Conservation (phyloP, 2,329 filamentous ascomycete genomes). For the Pseudogymnoascus sp. region DNA sequence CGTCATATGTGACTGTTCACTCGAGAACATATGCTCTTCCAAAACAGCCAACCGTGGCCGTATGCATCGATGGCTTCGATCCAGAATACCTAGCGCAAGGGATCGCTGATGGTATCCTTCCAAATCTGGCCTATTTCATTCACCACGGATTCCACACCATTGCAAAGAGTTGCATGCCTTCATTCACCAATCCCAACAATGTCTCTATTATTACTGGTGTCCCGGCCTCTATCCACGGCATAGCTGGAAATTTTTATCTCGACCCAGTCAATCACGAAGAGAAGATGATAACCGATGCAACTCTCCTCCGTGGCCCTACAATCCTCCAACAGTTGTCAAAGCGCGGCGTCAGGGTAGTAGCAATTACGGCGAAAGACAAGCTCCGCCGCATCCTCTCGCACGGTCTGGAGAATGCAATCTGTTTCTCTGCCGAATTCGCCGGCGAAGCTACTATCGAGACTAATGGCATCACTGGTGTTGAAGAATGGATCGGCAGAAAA, state of each 20-base stretch:
- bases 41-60: slow-evolving; percentile 33
- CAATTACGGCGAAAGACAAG: slow-evolving; percentile 42
- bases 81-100: slow-evolving; percentile 36
- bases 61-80: slow-evolving; percentile 41
- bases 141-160: slow-evolving; percentile 35
- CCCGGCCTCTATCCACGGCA: slow-evolving; percentile 36
- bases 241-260: slow-evolving; percentile 40
- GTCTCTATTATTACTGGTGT: slow-evolving; percentile 40
- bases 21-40: slow-evolving; percentile 31
- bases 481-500: slow-evolving; percentile 34
- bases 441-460: slow-evolving; percentile 29
- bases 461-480: slow-evolving; percentile 33
- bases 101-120: slow-evolving; percentile 32
- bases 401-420: slow-evolving; percentile 33
- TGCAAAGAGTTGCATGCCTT: slow-evolving; percentile 38
- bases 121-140: slow-evolving; percentile 31
- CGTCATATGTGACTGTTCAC: slow-evolving; percentile 23
- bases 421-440: slow-evolving; percentile 36
- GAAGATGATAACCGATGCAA: slow-evolving; percentile 38
- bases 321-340: slow-evolving; percentile 37
- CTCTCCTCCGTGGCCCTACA: slow-evolving; percentile 36
- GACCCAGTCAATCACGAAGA: slow-evolving; percentile 36
- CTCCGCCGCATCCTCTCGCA: slow-evolving; percentile 37
- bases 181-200: slow-evolving; percentile 42
- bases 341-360: slow-evolving; percentile 36